Conservation (phyloP, 139 green algal species). For the Chlorella sp. region DNA sequence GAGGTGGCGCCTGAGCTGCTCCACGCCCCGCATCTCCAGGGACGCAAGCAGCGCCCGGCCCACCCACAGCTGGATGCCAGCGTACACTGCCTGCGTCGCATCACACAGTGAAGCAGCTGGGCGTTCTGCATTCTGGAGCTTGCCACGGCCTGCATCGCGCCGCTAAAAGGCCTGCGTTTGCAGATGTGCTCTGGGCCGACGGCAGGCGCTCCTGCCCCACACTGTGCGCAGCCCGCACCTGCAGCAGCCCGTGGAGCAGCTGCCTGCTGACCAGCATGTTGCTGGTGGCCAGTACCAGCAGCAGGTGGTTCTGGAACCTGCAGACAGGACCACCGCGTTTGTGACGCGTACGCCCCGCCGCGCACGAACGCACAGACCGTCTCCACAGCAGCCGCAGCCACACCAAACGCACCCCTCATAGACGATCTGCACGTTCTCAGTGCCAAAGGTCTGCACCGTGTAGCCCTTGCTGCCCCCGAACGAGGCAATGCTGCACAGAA, state of each 20-base stretch:
- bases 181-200: no score
- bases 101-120: no score
- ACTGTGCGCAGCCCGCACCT: no score
- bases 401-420: slow-evolving; percentile 28
- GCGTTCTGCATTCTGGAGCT: no score
- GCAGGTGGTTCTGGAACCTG: not conserved
- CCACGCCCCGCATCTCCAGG: not conserved
- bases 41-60: not conserved
- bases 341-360: no score
- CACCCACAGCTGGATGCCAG: not conserved
- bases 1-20: not conserved
- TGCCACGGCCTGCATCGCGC: no score
- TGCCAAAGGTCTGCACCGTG: slow-evolving; percentile 21
- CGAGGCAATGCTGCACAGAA: slow-evolving; percentile 32
- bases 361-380: no score
- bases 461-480: slow-evolving; percentile 23
- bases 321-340: not conserved
- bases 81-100: not conserved
- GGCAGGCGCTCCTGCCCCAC: no score
- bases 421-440: slow-evolving; percentile 29
- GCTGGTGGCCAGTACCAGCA: not conserved
- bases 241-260: not conserved
- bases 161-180: no score
- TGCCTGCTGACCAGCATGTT: not conserved
- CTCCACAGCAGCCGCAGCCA: no score